These are phyloP conservation scores for Naganishia kalamii DNA, from an alignment of 768 basidiomycete species.

Conservation along the genomic window DNA sequence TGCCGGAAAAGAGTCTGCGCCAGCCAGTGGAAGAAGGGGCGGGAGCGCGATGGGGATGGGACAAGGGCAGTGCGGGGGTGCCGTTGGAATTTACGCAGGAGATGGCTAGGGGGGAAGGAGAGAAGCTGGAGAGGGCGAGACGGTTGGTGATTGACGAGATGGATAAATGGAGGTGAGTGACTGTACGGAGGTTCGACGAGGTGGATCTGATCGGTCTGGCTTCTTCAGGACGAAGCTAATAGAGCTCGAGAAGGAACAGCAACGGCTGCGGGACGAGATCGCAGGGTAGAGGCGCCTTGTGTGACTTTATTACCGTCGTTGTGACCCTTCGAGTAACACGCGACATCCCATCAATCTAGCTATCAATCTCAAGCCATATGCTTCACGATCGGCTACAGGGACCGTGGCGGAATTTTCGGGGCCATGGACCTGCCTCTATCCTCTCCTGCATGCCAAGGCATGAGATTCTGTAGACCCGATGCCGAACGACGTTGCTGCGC, in stretches of 20 bases:
- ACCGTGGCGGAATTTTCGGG: not conserved
- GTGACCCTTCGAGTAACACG: not conserved
- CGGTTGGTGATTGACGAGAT: conserved; percentile 67
- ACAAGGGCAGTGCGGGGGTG: conserved; percentile 53
- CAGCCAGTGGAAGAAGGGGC: conserved; percentile 4
- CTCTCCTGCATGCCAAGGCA: too few relatives aligned
- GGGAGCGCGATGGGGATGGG: conserved; percentile 54
- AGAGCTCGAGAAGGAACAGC: conserved; percentile 76
- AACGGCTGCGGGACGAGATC: conserved; percentile 57
- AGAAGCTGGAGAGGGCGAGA: conserved; percentile 68
- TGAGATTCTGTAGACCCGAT: too few relatives aligned
- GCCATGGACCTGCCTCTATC: too few relatives aligned
- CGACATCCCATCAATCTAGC: not conserved
- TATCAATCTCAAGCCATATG: not conserved
- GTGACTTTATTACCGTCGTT: too few relatives aligned
- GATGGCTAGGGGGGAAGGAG: conserved; percentile 83
- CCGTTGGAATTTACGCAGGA: conserved; percentile 74
- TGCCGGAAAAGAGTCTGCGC: conserved; percentile 50
- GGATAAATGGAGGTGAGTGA: conserved; percentile 61
- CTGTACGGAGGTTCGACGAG: too few relatives aligned
- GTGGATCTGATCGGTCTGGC: conserved; percentile 14
- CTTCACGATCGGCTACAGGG: not conserved
- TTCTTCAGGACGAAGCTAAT: conserved; percentile 53
- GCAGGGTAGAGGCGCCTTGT: conserved; percentile 17
- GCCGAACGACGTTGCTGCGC: too few relatives aligned